These are phyloP conservation scores for Alternaria dauci DNA, from an alignment of 2,329 filamentous ascomycete species.

Conservation along the genomic window DNA sequence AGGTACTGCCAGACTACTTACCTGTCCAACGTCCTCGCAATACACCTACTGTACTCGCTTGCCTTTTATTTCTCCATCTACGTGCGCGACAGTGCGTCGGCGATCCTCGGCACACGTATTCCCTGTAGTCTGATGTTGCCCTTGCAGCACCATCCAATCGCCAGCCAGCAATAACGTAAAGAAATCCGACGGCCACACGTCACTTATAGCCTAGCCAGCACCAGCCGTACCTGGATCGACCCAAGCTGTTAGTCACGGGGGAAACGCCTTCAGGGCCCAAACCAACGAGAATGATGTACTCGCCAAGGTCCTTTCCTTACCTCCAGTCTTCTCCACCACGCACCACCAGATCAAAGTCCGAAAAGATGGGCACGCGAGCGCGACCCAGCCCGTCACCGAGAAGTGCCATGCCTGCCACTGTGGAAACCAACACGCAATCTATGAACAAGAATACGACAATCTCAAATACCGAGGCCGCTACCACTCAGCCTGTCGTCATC, in stretches of 20 bases:
- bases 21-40: background rate
- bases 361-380: slow-evolving; percentile 46
- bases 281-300: slow-evolving; percentile 51
- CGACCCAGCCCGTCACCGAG: slow-evolving; percentile 29
- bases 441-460: slow-evolving; percentile 15
- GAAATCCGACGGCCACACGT: slow-evolving; percentile 40
- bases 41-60: background rate
- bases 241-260: slow-evolving; percentile 37
- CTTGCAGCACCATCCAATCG: slow-evolving; percentile 44
- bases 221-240: slow-evolving; percentile 24
- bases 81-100: slow-evolving; percentile 11
- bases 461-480: slow-evolving; percentile 21
- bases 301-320: slow-evolving; percentile 57
- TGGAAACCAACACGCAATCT: slow-evolving; percentile 17
- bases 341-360: slow-evolving; percentile 21
- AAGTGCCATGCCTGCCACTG: slow-evolving; percentile 20
- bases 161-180: slow-evolving; percentile 50
- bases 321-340: slow-evolving; percentile 42
- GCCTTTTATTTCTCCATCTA: slow-evolving; percentile 1
- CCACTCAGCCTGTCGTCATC: slow-evolving; percentile 53
- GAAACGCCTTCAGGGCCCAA: slow-evolving; percentile 33
- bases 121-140: slow-evolving; percentile 44
- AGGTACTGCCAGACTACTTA: slow-evolving; percentile 8
- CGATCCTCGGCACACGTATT: slow-evolving; percentile 21
- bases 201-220: slow-evolving; percentile 32